Percentiles rank a stretch among this genome's conserved stretches.
These are phyloP conservation scores for Polygonum maritimum DNA, from an alignment of 148 eudicot genomes.

Conservation along the genomic window DNA sequence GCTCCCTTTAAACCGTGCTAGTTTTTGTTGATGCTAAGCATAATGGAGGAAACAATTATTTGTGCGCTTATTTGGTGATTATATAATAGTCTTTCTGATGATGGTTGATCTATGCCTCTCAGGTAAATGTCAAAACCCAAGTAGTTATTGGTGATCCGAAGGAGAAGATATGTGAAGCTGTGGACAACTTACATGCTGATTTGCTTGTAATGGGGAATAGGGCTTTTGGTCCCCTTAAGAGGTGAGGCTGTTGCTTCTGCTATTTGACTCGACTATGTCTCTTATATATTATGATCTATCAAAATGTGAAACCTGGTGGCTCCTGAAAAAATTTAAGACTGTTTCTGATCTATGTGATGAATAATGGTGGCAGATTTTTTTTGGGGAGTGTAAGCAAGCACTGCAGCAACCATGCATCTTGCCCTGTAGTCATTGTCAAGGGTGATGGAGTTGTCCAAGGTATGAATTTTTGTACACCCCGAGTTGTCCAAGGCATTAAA, in stretches of 20 bases:
- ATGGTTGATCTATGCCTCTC: neutral
- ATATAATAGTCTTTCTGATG: neutral
- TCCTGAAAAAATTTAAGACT: neutral
- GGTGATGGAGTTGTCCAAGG: slow-evolving; percentile 22
- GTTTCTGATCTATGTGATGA: slow-evolving; percentile 1
- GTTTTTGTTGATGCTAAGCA: neutral
- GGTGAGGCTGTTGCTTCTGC: slow-evolving; percentile 25
- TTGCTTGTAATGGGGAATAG: slow-evolving; percentile 66
- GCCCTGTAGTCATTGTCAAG: slow-evolving; percentile 71
- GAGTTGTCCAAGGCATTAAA: slow-evolving; percentile 24
- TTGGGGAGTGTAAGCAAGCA: slow-evolving; percentile 85
- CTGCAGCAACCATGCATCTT: slow-evolving; percentile 63
- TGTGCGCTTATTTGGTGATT: neutral
- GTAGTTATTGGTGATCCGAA: slow-evolving; percentile 52
- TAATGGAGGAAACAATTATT: neutral
- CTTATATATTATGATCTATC: neutral
- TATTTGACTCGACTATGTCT: neutral
- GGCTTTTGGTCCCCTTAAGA: slow-evolving; percentile 56
- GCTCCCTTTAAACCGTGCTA: neutral
- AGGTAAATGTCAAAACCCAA: slow-evolving; percentile 38
- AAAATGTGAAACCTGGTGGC: neutral
- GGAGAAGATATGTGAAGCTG: slow-evolving; percentile 56
- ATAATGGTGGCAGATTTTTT: slow-evolving; percentile 46
- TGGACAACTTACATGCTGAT: slow-evolving; percentile 50
- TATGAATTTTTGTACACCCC: slow-evolving; percentile 13